A percentile compares a stretch with the other conserved stretches of the same genome.
Evolutionary conservation across 2,329 filamentous ascomycete genomes (phyloP).

Genomic region (Scedosporium minutisporum): DNA sequence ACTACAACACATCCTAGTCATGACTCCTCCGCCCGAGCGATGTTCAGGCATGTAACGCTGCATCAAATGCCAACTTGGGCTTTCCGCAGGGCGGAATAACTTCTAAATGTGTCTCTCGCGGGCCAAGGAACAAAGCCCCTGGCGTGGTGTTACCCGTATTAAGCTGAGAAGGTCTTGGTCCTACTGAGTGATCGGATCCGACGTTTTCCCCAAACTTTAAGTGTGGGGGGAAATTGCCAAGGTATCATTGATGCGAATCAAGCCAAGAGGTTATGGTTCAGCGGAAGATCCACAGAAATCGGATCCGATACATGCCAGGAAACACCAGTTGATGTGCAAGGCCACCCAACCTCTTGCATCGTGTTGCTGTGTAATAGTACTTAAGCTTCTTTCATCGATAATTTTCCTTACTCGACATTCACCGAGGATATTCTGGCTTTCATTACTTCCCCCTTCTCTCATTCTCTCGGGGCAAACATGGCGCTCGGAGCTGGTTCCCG

Average conservation of each 20-base stretch:
- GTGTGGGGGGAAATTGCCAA: too few species aligned
- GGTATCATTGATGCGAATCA: not conserved
- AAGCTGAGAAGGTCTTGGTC: too few species aligned
- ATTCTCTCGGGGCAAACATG: constrained; percentile 8
- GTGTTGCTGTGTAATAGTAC: not conserved
- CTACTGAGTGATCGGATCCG: not conserved
- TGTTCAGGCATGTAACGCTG: too few species aligned
- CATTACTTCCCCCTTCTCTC: not conserved
- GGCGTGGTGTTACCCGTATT: not conserved
- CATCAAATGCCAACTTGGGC: too few species aligned
- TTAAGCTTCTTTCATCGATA: not conserved
- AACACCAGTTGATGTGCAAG: not conserved
- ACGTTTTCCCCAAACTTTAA: not conserved
- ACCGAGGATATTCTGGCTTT: not conserved
- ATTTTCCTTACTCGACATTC: not conserved
- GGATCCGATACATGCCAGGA: not conserved
- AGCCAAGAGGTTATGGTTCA: not conserved
- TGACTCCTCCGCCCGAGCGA: too few species aligned
- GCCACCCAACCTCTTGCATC: not conserved
- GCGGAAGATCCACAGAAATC: not conserved
- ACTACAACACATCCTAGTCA: too few species aligned
- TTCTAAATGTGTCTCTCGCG: too few species aligned
- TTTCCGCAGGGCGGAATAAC: too few species aligned
- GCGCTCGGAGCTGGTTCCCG: constrained; percentile 8
- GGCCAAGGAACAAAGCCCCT: too few species aligned